Evolutionary conservation across 352 stramenopile species (phyloP), one percentile per base, ranked within the genome.

Genomic region (Phytopythium cucurbitacearum): DNA sequence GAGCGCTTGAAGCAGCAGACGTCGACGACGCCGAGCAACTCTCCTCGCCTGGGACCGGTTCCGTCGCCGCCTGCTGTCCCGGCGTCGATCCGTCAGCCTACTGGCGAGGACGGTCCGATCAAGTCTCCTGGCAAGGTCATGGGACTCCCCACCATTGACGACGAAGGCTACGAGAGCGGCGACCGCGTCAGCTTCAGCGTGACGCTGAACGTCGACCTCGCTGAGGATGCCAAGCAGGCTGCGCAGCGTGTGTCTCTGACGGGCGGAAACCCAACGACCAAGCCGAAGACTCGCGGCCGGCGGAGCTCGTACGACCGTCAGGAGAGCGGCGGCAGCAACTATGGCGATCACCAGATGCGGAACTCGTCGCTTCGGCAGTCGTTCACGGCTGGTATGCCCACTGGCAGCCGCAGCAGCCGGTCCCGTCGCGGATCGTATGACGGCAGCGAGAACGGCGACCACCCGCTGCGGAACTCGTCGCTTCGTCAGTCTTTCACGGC

Each of bases 101-200:
- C 80, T 12, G 84, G 84, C 36, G 74, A 88, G 10, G 84, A 94
- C 47, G 84, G 84, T 9, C 75, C 76, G 33, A 69, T 92, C 21
- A 64, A 67, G 28, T 76, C 77, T 34, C 84, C 84, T 15, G 84
- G 68, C 15, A 88, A 87, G 60, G 76, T 94, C 46, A 94, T 94
- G 81, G 82, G 84, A 5, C 71, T 91, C 34, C 37, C 21, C 21
- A 68, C 90, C 39, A 51, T 80, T 11, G 71, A 87, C 33, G 69
- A 76, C 13, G 76, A 88, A 16, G 67, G 70, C 15, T 67, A 82
- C 43, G 75, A 87, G 45, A 76, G 47, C 39, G 64, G 41, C 15
- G 67, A 89, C 57, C 76, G 77, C 49, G 82, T 93, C 60, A 91
- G 82, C 64, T 94, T 92, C 57, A 89, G 81, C 53, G 82, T 94